phyloP scores from a whole-genome alignment of 2,329 filamentous ascomycete species.

The Ophiostoma australiae region DNA sequence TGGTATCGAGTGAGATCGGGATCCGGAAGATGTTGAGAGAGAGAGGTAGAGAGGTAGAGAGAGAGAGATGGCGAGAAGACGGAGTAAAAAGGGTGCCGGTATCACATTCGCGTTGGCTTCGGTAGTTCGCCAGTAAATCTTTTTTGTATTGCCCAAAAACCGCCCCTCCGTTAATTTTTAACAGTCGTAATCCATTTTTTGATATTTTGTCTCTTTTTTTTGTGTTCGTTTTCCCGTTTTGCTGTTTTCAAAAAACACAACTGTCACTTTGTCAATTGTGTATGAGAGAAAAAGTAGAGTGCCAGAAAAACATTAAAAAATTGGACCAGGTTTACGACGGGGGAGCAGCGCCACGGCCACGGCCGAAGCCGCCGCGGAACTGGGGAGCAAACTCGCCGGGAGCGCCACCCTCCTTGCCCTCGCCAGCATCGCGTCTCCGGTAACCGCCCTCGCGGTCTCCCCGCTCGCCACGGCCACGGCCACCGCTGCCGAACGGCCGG shows the following conservation, averaged over 20 bases:
- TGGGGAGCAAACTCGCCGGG: conserved; percentile 87
- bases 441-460: conserved; percentile 86
- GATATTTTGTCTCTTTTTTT: background rate
- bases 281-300: conserved; percentile 19
- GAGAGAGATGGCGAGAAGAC: conserved; percentile 8
- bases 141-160: conserved; percentile 16
- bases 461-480: conserved; percentile 73
- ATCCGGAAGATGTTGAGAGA: background rate
- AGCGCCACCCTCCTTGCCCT: conserved; percentile 86
- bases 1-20: conserved; percentile 13
- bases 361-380: conserved; percentile 88
- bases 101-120: conserved; percentile 18
- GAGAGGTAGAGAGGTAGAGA: background rate
- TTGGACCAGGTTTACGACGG: conserved; percentile 48
- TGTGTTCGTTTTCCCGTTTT: background rate
- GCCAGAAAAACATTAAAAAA: background rate
- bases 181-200: conserved; percentile 14
- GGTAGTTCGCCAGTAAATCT: conserved; percentile 8
- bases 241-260: background rate
- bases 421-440: conserved; percentile 80
- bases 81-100: conserved; percentile 19
- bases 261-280: background rate
- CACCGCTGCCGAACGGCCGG: conserved; percentile 66
- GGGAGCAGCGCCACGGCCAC: conserved; percentile 72
- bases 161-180: background rate